phyloP scores from a whole-genome alignment of 2,329 filamentous ascomycete genomes.

The Colletotrichum falcatum region DNA sequence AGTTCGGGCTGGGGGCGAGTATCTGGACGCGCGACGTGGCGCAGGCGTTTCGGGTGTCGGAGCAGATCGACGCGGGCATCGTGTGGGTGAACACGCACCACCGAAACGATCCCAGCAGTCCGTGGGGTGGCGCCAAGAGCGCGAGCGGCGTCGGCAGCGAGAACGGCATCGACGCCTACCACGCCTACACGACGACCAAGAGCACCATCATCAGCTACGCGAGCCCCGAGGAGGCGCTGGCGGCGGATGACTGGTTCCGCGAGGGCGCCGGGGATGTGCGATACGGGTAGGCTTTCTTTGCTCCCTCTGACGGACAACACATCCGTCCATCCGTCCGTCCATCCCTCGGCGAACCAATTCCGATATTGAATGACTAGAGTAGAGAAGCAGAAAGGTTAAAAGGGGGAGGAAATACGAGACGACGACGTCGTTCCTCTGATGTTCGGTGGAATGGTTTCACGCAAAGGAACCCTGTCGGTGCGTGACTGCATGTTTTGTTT shows the following conservation, averaged over 20 bases:
- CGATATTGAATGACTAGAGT: neutral
- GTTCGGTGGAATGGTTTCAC: constrained; percentile 28
- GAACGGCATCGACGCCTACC: constrained; percentile 75
- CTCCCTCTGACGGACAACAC: too few relatives aligned
- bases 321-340: neutral
- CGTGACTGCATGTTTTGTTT: constrained; percentile 5
- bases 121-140: constrained; percentile 74
- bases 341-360: neutral
- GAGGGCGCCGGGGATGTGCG: constrained; percentile 67
- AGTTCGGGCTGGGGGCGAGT: constrained; percentile 81
- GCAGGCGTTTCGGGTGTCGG: constrained; percentile 78
- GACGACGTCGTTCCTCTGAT: constrained; percentile 23
- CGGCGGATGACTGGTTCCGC: constrained; percentile 75
- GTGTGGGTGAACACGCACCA: constrained; percentile 73
- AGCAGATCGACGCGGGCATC: constrained; percentile 75
- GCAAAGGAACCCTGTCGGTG: constrained; percentile 18
- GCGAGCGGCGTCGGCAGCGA: constrained; percentile 78
- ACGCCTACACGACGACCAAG: constrained; percentile 70
- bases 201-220: constrained; percentile 79
- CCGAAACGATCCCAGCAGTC: constrained; percentile 77
- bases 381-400: neutral
- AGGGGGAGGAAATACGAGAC: neutral
- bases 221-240: constrained; percentile 61
- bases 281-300: constrained; percentile 63
- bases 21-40: constrained; percentile 82